Base-by-base conservation (phyloP, 2,329 filamentous ascomycete genomes). In the Parafenestella ontariensis region DNA sequence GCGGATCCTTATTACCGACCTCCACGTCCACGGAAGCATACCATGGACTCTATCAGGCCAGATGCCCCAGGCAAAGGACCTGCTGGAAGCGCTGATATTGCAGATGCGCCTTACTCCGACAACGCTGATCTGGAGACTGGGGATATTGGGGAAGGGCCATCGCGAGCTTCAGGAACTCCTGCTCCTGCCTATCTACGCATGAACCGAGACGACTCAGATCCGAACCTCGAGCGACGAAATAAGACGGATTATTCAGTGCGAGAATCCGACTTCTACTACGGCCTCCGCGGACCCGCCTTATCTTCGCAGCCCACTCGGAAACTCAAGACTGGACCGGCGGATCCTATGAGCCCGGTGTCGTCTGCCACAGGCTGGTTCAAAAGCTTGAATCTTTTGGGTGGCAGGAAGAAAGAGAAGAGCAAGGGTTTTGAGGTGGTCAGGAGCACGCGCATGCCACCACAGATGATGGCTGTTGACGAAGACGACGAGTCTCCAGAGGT, bases 361-460 rank as follows among this genome's bases (percentile, higher is more conserved):
- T 94, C 91, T 7, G 94, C 95, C 0, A 89, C 90, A 0, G 91
- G 92, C 4, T 99, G 94, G 92, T 86, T 98, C 74, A 89, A 91
- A 64, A 85, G 64, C 28, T 39, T 75, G 18, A 65, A 83, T 47
- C 72, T 96, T 5, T 85, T 96, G 54, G 88, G 88, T 11, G 90
- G 89, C 15, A 96, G 96, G 78, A 92, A 88, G 6, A 97, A 96
- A 71, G 94, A 97, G 62, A 96, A 96, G 76, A 89, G 89, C 62
- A 98, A 98, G 76, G 95, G 95, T 0, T 99, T 99, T 64, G 95
- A 98, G 74, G 95, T 99, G 5, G 94, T 99, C 15, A 83, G 95
- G 68, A 97, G 93, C 72, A 86, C 92, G 7, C 86, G 93, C 50
- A 92, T 95, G 80, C 92, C 92, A 9, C 77, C 75, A 2, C 89